Evolutionary conservation across 78 protist genomes (phyloP).

Genomic region (Monocercomonoides exilis): DNA sequence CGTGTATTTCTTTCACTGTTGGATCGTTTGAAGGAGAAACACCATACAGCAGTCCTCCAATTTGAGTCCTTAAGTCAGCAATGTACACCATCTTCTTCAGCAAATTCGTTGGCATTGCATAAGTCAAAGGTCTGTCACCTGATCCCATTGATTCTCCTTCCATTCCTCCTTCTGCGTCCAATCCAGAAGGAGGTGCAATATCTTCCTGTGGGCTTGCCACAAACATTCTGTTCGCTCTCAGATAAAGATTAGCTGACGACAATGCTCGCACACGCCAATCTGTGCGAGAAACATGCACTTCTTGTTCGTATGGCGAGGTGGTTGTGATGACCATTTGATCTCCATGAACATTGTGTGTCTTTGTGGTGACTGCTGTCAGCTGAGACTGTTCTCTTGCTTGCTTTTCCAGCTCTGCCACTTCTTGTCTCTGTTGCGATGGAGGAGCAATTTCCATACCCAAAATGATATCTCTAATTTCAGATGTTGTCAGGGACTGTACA

Average conservation of each 20-base stretch:
- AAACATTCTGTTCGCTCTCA: conserved; percentile 92
- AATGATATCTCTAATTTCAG: conserved; percentile 97
- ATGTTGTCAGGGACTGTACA: conserved; percentile 86
- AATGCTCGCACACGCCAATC: conserved; percentile 99
- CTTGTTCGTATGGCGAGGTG: conserved; percentile 81
- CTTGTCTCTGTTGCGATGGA: conserved; percentile 89
- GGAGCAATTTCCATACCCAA: conserved; percentile 99
- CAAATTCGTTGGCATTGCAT: conserved; percentile 94
- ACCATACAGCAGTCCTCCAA: conserved; percentile 91
- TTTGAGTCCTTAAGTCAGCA: conserved; percentile 92
- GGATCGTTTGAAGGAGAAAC: conserved; percentile 87
- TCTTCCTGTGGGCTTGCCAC: conserved; percentile 87
- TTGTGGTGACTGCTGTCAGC: conserved; percentile 75
- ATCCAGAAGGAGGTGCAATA: too few species aligned
- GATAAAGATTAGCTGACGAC: conserved; percentile 85
- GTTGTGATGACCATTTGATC: conserved; percentile 89
- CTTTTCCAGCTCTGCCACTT: conserved; percentile 94
- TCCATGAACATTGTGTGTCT: conserved; percentile 84
- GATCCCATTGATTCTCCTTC: neutral
- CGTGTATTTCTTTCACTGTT: conserved; percentile 89
- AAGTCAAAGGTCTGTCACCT: conserved; percentile 80
- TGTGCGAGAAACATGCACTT: conserved; percentile 65
- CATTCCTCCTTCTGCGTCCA: too few species aligned
- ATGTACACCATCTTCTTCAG: conserved; percentile 81
- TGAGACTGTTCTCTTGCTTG: conserved; percentile 58